These are phyloP conservation scores for Parasitella parasitica DNA, from an alignment of 371 early-diverging fungal genomes.

Conservation along the genomic window DNA sequence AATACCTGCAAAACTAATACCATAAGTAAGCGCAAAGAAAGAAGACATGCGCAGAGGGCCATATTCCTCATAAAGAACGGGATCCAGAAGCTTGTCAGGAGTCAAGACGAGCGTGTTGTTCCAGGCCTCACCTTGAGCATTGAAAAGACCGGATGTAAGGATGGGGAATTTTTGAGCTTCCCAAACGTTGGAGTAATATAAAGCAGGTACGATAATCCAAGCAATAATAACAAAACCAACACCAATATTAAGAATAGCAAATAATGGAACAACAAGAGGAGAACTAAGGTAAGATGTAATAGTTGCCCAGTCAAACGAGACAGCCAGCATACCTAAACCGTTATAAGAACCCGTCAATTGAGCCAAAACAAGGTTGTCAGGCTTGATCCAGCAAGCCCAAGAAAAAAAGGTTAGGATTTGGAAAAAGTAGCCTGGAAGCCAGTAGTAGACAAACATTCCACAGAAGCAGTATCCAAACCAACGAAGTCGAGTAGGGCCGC, in stretches of 20 bases:
- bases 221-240: slow-evolving; percentile 67
- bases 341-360: slow-evolving; percentile 64
- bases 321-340: slow-evolving; percentile 71
- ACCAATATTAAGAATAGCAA: slow-evolving; percentile 70
- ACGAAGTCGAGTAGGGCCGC: slow-evolving; percentile 53
- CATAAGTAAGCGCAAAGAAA: slow-evolving; percentile 62
- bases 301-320: slow-evolving; percentile 80
- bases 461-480: slow-evolving; percentile 64
- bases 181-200: slow-evolving; percentile 71
- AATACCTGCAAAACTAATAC: slow-evolving; percentile 66
- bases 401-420: slow-evolving; percentile 71
- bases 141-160: slow-evolving; percentile 36
- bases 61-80: slow-evolving; percentile 62
- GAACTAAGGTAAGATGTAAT: slow-evolving; percentile 61
- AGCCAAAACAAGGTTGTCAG: slow-evolving; percentile 53
- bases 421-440: slow-evolving; percentile 79
- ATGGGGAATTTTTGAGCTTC: slow-evolving; percentile 68
- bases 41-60: slow-evolving; percentile 69
- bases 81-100: slow-evolving; percentile 59
- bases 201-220: slow-evolving; percentile 76
- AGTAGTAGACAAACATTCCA: slow-evolving; percentile 70
- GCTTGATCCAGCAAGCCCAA: slow-evolving; percentile 72
- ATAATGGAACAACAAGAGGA: slow-evolving; percentile 71
- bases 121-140: slow-evolving; percentile 54
- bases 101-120: slow-evolving; percentile 55